These are phyloP conservation scores for Corylus americana DNA, from an alignment of 306 rosid genomes.

Conservation along the genomic window DNA sequence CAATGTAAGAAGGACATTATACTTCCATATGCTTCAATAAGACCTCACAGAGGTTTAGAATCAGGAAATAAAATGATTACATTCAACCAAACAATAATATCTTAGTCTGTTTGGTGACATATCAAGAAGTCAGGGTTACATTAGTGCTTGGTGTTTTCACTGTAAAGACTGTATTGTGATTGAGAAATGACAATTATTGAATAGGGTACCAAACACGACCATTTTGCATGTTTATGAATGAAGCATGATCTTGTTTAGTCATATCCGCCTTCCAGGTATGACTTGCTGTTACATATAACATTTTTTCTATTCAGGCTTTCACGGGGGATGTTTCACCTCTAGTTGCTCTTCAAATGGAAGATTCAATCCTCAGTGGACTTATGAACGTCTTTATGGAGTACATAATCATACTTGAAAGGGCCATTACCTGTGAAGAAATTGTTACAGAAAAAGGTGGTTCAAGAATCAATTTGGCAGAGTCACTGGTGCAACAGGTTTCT, in stretches of 20 bases:
- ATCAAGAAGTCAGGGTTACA: conserved; percentile 2
- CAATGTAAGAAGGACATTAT: not conserved
- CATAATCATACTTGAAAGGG: conserved; percentile 46
- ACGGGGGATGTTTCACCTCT: conserved; percentile 53
- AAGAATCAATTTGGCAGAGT: conserved; percentile 47
- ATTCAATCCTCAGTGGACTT: conserved; percentile 48
- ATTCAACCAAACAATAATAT: conserved; percentile 1
- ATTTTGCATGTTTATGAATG: not conserved
- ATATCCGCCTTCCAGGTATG: not conserved
- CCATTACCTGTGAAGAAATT: conserved; percentile 36
- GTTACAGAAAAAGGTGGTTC: conserved; percentile 33
- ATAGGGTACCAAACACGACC: not conserved
- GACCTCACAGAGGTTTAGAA: not conserved
- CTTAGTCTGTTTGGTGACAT: not conserved
- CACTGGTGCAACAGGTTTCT: conserved; percentile 58
- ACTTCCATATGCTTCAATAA: not conserved
- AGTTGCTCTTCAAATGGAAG: conserved; percentile 56
- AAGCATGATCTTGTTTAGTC: not conserved
- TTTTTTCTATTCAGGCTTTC: conserved; percentile 43
- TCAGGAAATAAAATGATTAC: not conserved
- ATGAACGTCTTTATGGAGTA: conserved; percentile 56
- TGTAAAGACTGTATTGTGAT: not conserved
- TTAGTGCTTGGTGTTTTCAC: not conserved
- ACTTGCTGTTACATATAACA: not conserved
- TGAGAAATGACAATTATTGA: not conserved